Evolutionary conservation across 768 basidiomycete genomes (phyloP).

Genomic region (Lactarius trivialis): DNA sequence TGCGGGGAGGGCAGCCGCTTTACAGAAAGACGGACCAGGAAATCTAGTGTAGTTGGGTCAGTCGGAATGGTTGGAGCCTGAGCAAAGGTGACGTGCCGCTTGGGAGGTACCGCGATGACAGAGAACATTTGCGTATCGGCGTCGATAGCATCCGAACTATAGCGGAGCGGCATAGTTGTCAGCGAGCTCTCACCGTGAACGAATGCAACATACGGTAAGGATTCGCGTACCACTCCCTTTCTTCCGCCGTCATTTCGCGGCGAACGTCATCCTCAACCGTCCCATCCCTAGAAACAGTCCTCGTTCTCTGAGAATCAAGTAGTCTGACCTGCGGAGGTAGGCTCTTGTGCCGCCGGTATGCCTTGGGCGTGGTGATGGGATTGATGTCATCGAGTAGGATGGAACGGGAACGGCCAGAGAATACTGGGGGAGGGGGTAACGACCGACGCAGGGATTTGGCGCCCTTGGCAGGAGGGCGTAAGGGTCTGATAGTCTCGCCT

Average conservation of each 20-base stretch:
- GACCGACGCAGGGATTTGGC: conserved; percentile 8
- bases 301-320: conserved; percentile 26
- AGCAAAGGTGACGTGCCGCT: conserved; percentile 35
- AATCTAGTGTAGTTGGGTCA: conserved; percentile 38
- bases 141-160: conserved; percentile 67
- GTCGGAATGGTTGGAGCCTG: background rate
- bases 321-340: conserved; percentile 44
- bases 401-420: conserved; percentile 45
- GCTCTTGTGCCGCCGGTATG: conserved; percentile 51
- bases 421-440: conserved; percentile 27
- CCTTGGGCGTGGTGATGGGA: conserved; percentile 45
- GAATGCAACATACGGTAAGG: conserved; percentile 54
- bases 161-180: background rate
- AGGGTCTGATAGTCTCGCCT: conserved; percentile 8
- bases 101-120: conserved; percentile 49
- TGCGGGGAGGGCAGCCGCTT: conserved; percentile 35
- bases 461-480: conserved; percentile 11
- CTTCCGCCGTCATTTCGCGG: conserved; percentile 55
- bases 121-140: conserved; percentile 51
- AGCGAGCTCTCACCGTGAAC: background rate
- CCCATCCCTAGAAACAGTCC: conserved; percentile 15
- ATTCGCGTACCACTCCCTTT: conserved; percentile 63
- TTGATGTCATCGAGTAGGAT: conserved; percentile 54
- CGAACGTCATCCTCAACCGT: conserved; percentile 25
- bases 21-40: conserved; percentile 55